Base-by-base conservation (phyloP, 176 grass and related monocot species). In the Avena atlantica region DNA sequence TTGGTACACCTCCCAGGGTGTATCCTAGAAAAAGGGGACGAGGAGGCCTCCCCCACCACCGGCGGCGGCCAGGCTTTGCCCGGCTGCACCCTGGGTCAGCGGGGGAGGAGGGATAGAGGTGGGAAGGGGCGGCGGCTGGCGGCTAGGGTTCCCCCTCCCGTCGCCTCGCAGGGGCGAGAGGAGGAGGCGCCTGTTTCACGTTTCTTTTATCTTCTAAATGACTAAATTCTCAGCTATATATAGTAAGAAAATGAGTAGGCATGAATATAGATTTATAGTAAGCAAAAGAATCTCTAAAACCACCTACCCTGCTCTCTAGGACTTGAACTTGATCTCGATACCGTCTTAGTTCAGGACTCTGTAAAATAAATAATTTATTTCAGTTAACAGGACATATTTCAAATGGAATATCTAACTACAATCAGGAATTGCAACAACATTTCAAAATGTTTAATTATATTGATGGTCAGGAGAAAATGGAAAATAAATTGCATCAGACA, bases 261-360 rank as follows among this genome's bases (percentile, higher is more conserved):
- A 47, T 67, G 57, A 70, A 20, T 40, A 40, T 16, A 34, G 5
- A 36, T 31, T 14, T 49, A 31, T 59, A 49, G 7, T 36, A 44
- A 42, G 66, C 55, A 76, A 88, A 85, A 81, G 9, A 49, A 37
- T 65, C 31, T 63, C 16, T 23, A 86, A 74, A 78, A 86, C 68
- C 48, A 63, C 74, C 12, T 91, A 95, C 93, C 93, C 71, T 92
- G 53, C 56, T 89, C 75, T 92, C 93, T 82, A 95, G 76, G 56
- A 75, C 56, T 58, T 87, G 91, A 79, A 92, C 88, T 83, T 79
- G 83, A 69, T 91, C 93, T 87, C 91, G 88, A 40, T 75, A 85
- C 50, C 81, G 84, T 65, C 86, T 95, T 79, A 95, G 74, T 42
- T 95, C 90, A 82, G 86, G 74, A 51, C 88, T 92, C 93, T 95